phyloP scores from a whole-genome alignment of 768 basidiomycete genomes.

The Mycena indigotica region DNA sequence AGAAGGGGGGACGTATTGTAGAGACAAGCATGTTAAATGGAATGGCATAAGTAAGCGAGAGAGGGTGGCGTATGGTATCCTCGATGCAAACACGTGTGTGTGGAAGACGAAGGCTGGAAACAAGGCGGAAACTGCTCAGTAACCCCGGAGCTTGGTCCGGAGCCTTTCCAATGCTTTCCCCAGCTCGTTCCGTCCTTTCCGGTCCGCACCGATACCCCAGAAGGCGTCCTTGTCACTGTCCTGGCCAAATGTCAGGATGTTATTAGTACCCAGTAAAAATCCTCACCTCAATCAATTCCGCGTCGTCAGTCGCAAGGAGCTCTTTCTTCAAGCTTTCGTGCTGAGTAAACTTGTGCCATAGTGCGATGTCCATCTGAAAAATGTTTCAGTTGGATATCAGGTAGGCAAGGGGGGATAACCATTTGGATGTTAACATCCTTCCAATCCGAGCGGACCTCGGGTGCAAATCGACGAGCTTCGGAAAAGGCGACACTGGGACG shows the following conservation, averaged over 20 bases:
- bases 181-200: conserved; percentile 70
- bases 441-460: conserved; percentile 68
- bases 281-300: conserved; percentile 67
- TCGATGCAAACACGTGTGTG: conserved; percentile 18
- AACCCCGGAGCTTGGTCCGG: conserved; percentile 52
- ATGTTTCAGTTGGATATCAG: not conserved
- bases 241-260: conserved; percentile 33
- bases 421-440: conserved; percentile 65
- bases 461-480: conserved; percentile 66
- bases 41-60: conserved; percentile 6
- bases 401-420: conserved; percentile 35
- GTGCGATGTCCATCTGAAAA: conserved; percentile 62
- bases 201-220: conserved; percentile 75
- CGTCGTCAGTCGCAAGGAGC: conserved; percentile 65
- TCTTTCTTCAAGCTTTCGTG: conserved; percentile 59
- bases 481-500: conserved; percentile 65
- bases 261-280: conserved; percentile 1
- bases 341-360: conserved; percentile 73
- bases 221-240: conserved; percentile 77
- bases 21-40: conserved; percentile 19
- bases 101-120: conserved; percentile 10
- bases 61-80: conserved; percentile 8
- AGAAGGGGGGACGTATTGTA: conserved; percentile 16
- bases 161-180: conserved; percentile 70
- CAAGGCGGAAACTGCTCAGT: conserved; percentile 18